Percentiles rank a stretch among this genome's conserved stretches.
Conservation (phyloP, 352 stramenopile genomes). For the Pythium monospermum region DNA sequence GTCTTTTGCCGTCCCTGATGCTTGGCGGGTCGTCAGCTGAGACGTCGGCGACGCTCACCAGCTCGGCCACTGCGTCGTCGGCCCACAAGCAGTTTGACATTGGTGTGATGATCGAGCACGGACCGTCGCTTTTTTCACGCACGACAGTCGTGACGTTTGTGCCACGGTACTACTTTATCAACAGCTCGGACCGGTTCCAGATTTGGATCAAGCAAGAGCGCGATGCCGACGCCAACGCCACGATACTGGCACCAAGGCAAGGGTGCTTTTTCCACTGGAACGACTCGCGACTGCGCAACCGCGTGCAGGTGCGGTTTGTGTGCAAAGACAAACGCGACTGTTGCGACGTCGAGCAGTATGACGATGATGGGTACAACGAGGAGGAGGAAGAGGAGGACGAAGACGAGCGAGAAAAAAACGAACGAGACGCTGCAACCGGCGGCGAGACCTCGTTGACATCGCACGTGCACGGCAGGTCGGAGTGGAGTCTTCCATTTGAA, state of each 20-base stretch:
- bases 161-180: slow-evolving; percentile 78
- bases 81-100: slow-evolving; percentile 78
- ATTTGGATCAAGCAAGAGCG: slow-evolving; percentile 68
- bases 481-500: slow-evolving; percentile 79
- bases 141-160: slow-evolving; percentile 78
- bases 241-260: slow-evolving; percentile 45
- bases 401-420: not conserved
- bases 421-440: not conserved
- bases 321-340: slow-evolving; percentile 10
- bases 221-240: slow-evolving; percentile 25
- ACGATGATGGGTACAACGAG: not conserved
- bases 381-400: slow-evolving; percentile 8
- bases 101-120: slow-evolving; percentile 84
- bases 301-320: slow-evolving; percentile 72
- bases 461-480: slow-evolving; percentile 27
- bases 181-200: slow-evolving; percentile 57
- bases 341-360: not conserved
- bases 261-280: slow-evolving; percentile 80
- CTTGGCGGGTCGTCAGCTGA: too few species aligned
- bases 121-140: slow-evolving; percentile 63
- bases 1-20: slow-evolving; percentile 41
- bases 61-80: slow-evolving; percentile 18
- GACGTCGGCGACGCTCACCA: slow-evolving; percentile 27
- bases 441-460: not conserved
- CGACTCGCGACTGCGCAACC: slow-evolving; percentile 53